Base-by-base conservation (phyloP, 768 basidiomycete species). In the Thelephora ganbajun region DNA sequence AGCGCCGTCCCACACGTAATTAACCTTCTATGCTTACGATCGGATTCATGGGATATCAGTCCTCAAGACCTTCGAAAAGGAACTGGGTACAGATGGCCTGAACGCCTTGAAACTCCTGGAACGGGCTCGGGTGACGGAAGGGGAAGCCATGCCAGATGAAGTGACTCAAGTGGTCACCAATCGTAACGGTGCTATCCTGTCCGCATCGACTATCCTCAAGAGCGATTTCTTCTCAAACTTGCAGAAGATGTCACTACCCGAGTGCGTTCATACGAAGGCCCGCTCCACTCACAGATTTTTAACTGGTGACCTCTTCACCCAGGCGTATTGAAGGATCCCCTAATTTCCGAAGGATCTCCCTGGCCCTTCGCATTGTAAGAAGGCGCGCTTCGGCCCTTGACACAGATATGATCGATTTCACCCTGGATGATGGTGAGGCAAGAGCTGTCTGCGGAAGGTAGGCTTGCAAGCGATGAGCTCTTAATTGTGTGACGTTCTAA, bases 201-300 rank as follows among this genome's bases (percentile, higher is more conserved):
- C 89, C 11, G 86, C 90, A 1, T 87, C 80, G 4, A 90, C 92
- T 1, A 96, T 98, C 55, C 69, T 98, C 58, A 99, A 99, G 68
- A 89, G 85, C 57, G 90, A 93, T 59, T 90, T 91, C 70, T 93
- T 93, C 72, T 79, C 79, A 5, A 88, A 88, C 58, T 60, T 98
- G 30, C 96, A 98, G 66, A 98, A 97, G 68, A 90, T 96, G 80
- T 87, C 88, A 3, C 69, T 99, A 2, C 87, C 92, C 0, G 96
- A 98, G 85, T 93, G 51, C 51, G 82, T 67, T 2, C 20, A n/a
- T 42, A n/a, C 19, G 20, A 45, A 37, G 34, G 35, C 22, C 33
- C 7, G 45, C 45, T 23, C 26, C 46, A 33, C 48, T 54, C 18
- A 48, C 45, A 22, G 2, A 47, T 51, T 11, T 33, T 12, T 12